These are phyloP conservation scores for Alliaria petiolata DNA, from an alignment of 345 rosid genomes.

Conservation along the genomic window DNA sequence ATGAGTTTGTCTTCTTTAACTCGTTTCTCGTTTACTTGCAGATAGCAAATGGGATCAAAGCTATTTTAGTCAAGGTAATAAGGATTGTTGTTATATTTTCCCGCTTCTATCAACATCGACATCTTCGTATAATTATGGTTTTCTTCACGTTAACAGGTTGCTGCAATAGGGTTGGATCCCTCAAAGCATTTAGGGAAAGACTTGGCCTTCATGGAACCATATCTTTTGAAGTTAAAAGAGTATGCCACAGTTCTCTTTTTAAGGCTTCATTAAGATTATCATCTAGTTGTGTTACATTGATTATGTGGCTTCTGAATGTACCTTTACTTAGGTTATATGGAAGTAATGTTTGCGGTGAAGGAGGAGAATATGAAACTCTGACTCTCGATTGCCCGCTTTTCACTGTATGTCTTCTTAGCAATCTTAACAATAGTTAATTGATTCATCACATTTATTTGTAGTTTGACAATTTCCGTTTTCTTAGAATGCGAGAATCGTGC, in stretches of 20 bases:
- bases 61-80: conserved; percentile 80
- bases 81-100: neutral
- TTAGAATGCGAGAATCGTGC: conserved; percentile 76
- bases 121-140: neutral
- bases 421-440: neutral
- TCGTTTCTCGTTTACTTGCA: conserved; percentile 29
- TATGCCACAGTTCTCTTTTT: conserved; percentile 33
- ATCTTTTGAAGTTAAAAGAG: conserved; percentile 88
- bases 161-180: conserved; percentile 91
- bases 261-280: neutral
- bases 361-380: conserved; percentile 95
- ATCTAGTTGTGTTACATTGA: neutral
- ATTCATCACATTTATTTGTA: neutral
- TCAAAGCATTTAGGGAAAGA: conserved; percentile 90
- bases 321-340: conserved; percentile 63
- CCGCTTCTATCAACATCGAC: neutral
- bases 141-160: conserved; percentile 83
- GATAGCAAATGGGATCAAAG: conserved; percentile 67
- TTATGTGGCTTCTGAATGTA: neutral
- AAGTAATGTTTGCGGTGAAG: conserved; percentile 95
- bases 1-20: neutral
- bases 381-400: conserved; percentile 97
- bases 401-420: conserved; percentile 43
- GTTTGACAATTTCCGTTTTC: conserved; percentile 7
- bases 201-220: conserved; percentile 54